These are phyloP conservation scores for Cyphellophora europaea DNA, from an alignment of 2,329 filamentous ascomycete species.

Conservation along the genomic window DNA sequence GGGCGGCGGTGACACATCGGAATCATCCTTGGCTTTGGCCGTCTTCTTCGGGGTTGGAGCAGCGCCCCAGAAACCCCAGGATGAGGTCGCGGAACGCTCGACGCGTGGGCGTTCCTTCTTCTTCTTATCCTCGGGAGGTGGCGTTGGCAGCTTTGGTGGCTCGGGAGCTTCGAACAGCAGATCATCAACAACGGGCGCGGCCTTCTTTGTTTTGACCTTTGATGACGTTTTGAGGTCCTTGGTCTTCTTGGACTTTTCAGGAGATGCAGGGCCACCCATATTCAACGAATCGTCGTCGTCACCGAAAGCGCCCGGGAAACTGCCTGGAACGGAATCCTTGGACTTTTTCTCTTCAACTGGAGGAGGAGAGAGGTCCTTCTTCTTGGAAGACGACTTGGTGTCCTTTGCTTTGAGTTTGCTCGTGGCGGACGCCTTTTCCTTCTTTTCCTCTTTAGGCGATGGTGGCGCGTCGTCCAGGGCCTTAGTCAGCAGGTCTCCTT, in stretches of 20 bases:
- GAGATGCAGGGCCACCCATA: constrained; percentile 22
- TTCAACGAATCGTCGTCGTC: constrained; percentile 35
- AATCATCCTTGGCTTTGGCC: constrained; percentile 36
- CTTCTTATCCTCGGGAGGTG: constrained; percentile 48
- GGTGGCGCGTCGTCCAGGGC: constrained; percentile 17
- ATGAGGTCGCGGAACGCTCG: constrained; percentile 56
- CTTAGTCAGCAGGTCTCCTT: constrained; percentile 17
- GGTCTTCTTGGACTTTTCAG: constrained; percentile 12
- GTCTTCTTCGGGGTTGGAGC: constrained; percentile 38
- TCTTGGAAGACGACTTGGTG: constrained; percentile 17
- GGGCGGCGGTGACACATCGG: constrained; percentile 19
- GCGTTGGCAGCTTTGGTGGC: constrained; percentile 33
- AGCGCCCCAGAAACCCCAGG: constrained; percentile 69
- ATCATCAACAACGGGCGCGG: constrained; percentile 30
- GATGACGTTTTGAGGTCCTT: constrained; percentile 16
- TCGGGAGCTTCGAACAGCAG: constrained; percentile 20
- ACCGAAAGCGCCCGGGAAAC: constrained; percentile 46
- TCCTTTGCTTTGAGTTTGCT: constrained; percentile 24
- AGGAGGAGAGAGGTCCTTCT: constrained; percentile 17
- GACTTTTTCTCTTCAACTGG: constrained; percentile 26
- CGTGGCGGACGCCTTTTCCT: constrained; percentile 25
- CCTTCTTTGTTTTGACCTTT: constrained; percentile 18
- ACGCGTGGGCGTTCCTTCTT: constrained; percentile 72
- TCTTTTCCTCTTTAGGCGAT: constrained; percentile 32
- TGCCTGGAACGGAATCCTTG: constrained; percentile 43